Percentiles rank a stretch among this genome's conserved stretches.
Conservation (phyloP, 2,329 filamentous ascomycete genomes). For the Ophidiomyces ophidiicola region DNA sequence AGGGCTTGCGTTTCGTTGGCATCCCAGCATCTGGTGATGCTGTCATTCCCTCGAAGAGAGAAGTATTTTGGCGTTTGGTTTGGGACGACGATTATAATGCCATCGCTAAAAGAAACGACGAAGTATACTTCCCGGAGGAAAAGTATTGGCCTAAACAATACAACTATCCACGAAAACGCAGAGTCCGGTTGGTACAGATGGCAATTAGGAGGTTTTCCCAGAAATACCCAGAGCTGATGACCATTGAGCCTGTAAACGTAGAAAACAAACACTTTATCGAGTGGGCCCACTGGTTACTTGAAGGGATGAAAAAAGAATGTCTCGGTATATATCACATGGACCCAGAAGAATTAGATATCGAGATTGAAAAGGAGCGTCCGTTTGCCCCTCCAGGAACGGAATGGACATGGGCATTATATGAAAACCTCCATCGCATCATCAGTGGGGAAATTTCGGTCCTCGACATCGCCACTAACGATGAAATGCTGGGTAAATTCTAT, state of each 20-base stretch:
- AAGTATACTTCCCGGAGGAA: background rate
- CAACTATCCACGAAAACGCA: background rate
- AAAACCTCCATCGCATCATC: background rate
- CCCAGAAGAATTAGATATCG: background rate
- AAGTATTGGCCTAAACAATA: background rate
- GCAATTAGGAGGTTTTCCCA: background rate
- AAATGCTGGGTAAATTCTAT: background rate
- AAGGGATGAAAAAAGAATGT: background rate
- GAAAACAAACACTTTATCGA: background rate
- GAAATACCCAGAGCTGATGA: background rate
- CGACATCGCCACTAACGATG: background rate
- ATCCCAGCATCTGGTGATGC: background rate
- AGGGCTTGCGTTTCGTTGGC: background rate
- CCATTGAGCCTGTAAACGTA: background rate
- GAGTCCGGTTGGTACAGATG: background rate
- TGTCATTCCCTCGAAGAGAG: background rate
- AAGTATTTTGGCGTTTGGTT: background rate
- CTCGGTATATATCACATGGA: background rate
- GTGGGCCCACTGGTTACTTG: background rate
- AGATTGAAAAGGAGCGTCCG: background rate
- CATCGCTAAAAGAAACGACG: background rate
- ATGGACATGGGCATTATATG: background rate
- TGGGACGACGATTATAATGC: background rate
- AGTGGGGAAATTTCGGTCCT: background rate
- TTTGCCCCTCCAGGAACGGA: background rate